Percentiles rank a stretch among this genome's conserved stretches.
These are phyloP conservation scores for Aspergillus ellipticus DNA, from an alignment of 495 filamentous ascomycete species.

Conservation along the genomic window DNA sequence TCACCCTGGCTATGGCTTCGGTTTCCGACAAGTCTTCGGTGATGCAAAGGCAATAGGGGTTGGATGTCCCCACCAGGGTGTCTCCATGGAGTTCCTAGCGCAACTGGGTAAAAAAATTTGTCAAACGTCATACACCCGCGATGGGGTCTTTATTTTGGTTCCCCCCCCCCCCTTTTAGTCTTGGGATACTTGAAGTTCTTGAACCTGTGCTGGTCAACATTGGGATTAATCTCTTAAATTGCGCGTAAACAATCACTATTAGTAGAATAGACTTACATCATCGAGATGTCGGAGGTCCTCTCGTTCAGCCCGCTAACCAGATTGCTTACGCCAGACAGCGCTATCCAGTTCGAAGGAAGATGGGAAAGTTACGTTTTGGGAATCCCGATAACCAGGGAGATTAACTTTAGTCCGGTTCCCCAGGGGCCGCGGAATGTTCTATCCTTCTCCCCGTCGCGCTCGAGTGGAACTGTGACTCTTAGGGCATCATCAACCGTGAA, in stretches of 20 bases:
- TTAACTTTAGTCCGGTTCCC: constrained; percentile 14
- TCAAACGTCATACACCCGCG: neutral
- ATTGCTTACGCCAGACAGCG: neutral
- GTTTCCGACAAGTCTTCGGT: neutral
- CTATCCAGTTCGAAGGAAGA: neutral
- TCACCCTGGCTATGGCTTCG: neutral
- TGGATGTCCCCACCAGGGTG: neutral
- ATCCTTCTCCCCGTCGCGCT: constrained; percentile 17
- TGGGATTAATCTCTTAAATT: neutral
- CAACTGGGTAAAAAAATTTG: neutral
- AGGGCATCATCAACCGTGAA: constrained; percentile 2
- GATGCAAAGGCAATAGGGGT: neutral
- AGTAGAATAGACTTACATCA: neutral
- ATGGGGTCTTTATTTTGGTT: neutral
- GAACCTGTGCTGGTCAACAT: neutral
- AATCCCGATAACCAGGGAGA: constrained; percentile 24
- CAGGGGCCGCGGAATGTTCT: constrained; percentile 21
- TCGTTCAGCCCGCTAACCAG: neutral
- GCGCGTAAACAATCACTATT: neutral
- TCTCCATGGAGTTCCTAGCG: neutral
- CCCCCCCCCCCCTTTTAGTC: neutral
- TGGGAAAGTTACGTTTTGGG: constrained; percentile 7
- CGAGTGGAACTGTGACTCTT: constrained; percentile 7
- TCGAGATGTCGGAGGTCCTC: neutral
- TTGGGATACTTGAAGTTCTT: neutral